Percentiles rank a stretch among this genome's conserved stretches.
Conservation (phyloP, 805 yeast species). For the Kazachstania africana region DNA sequence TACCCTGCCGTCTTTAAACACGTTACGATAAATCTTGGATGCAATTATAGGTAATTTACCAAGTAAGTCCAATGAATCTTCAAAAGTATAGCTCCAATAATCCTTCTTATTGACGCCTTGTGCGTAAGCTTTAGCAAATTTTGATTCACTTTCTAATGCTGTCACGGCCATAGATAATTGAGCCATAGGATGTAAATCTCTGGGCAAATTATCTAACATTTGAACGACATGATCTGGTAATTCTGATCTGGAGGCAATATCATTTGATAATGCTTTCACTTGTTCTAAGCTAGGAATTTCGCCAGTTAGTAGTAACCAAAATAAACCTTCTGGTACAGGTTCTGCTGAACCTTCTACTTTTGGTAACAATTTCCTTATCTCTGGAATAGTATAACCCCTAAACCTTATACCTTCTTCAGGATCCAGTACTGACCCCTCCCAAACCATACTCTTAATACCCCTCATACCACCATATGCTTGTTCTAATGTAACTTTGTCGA, state of each 20-base stretch:
- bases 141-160: slow-evolving; percentile 73
- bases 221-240: slow-evolving; percentile 70
- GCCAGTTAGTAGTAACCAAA: slow-evolving; percentile 76
- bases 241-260: slow-evolving; percentile 66
- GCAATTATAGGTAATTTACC: slow-evolving; percentile 78
- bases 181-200: slow-evolving; percentile 79
- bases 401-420: slow-evolving; percentile 79
- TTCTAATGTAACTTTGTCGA: slow-evolving; percentile 64
- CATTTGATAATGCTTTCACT: slow-evolving; percentile 59
- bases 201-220: slow-evolving; percentile 62
- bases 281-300: slow-evolving; percentile 68
- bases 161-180: slow-evolving; percentile 76
- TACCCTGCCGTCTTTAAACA: slow-evolving; percentile 70
- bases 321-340: slow-evolving; percentile 67
- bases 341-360: slow-evolving; percentile 61
- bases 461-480: slow-evolving; percentile 91
- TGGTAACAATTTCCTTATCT: slow-evolving; percentile 62
- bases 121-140: slow-evolving; percentile 77
- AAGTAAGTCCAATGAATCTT: slow-evolving; percentile 67
- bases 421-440: slow-evolving; percentile 84
- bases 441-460: slow-evolving; percentile 73
- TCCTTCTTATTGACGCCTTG: slow-evolving; percentile 72
- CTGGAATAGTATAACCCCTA: slow-evolving; percentile 77
- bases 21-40: slow-evolving; percentile 73
- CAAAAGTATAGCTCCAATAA: slow-evolving; percentile 76